Base-by-base conservation (phyloP, 768 basidiomycete genomes). In the Xerocomus potaroensis region DNA sequence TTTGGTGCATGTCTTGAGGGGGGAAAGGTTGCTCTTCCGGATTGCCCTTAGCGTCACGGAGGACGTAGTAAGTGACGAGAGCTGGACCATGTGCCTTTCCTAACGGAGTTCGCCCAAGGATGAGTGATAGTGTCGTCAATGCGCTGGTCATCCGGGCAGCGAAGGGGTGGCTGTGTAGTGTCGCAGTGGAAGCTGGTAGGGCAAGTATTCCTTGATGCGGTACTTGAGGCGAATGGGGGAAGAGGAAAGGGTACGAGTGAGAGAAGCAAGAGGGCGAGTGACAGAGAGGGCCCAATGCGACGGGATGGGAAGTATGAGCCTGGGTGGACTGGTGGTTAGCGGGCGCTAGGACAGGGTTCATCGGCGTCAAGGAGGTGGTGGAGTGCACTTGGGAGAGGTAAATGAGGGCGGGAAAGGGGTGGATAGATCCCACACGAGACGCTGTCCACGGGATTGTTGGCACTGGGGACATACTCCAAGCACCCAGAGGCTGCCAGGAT, bases 211-310 rank as follows among this genome's bases (percentile, higher is more conserved):
- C 6, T 36, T 41, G 4, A 22, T 0, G 16, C 45, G 69, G 41
- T 75, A 76, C n/a, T n/a, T n/a, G n/a, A n/a, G n/a, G n/a, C n/a
- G n/a, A n/a, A n/a, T n/a, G n/a, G n/a, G n/a, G n/a, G n/a, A n/a
- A n/a, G n/a, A n/a, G n/a, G 41, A 68, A 74, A 0, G 67, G 54
- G 31, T 77, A n/a, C n/a, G n/a, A n/a, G n/a, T n/a, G n/a, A n/a
- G 75, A 39, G 30, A 78, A 0, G 58, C 48, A 0, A 74, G 57
- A 0, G 78, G 58, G 1, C 75, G 71, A 0, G 68, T 47, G 0
- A 69, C 68, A 48, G 30, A 4, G 9, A 31, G 7, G 30, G 30
- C 30, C 6, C 8, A 4, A 4, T 31, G 30, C 9, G 14, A 14
- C 14, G 14, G 14, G 30, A 14, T 31, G 30, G 7, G 7, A n/a